Percentiles rank a stretch among this genome's conserved stretches.
Conservation (phyloP, 305 asterid genomes). For the Fraxinus paxiana region DNA sequence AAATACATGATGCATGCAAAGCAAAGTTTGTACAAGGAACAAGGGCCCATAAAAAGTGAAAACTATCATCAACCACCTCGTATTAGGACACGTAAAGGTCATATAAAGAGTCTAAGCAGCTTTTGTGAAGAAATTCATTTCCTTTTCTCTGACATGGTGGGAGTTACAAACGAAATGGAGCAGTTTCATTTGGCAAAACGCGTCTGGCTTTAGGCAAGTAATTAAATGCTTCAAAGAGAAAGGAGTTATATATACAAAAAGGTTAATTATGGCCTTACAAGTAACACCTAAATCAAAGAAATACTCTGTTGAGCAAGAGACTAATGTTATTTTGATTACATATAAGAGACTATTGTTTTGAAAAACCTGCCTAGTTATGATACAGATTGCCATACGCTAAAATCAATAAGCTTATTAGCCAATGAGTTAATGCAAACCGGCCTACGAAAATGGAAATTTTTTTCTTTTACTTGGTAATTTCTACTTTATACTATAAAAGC, state of each 20-base stretch:
- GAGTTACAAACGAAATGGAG: neutral
- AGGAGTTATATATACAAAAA: neutral
- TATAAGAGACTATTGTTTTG: neutral
- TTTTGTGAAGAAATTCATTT: neutral
- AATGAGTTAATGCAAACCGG: neutral
- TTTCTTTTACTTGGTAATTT: neutral
- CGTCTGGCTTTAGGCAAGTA: neutral
- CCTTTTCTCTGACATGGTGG: neutral
- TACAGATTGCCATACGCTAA: neutral
- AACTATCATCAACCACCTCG: neutral
- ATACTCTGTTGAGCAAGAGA: neutral
- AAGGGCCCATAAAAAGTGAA: neutral
- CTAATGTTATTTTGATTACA: neutral
- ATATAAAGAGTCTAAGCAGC: neutral
- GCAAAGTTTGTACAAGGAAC: neutral
- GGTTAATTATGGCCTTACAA: neutral
- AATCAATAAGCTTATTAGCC: neutral
- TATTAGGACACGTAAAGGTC: neutral
- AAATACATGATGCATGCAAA: neutral
- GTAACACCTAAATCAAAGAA: neutral
- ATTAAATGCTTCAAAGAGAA: neutral
- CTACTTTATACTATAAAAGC: neutral
- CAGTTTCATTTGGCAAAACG: neutral
- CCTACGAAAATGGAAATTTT: neutral
- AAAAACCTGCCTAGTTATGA: neutral